Conservation (phyloP, 2,329 filamentous ascomycete species). For the Sporothrix protearum region DNA sequence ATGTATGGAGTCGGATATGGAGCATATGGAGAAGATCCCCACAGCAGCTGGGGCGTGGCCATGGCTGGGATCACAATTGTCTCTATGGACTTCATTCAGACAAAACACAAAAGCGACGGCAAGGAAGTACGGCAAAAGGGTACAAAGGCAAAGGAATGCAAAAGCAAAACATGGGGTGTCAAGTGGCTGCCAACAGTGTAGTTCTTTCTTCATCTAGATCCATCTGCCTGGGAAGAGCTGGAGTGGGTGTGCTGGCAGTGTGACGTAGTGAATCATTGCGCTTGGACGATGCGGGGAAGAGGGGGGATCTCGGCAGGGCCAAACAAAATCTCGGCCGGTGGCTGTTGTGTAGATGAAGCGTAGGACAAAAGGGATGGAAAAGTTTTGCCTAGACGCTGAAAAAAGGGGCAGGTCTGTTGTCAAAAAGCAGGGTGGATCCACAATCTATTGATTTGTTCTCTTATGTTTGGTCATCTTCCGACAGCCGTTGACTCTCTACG, state of each 20-base stretch:
- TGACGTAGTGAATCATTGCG: background rate
- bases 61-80: background rate
- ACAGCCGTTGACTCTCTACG: too few relatives aligned
- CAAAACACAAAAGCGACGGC: background rate
- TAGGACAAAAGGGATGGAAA: background rate
- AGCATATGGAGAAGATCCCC: background rate
- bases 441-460: too few relatives aligned
- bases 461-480: too few relatives aligned
- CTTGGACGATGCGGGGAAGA: background rate
- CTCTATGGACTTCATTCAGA: background rate
- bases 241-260: background rate
- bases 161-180: background rate
- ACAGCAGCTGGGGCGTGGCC: background rate
- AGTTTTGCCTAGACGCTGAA: too few relatives aligned
- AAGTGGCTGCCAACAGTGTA: background rate
- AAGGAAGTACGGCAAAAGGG: background rate
- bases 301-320: background rate
- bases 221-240: too few relatives aligned
- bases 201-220: too few relatives aligned
- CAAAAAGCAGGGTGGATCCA: too few relatives aligned
- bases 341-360: background rate
- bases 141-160: background rate
- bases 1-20: background rate
- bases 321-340: background rate
- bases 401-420: too few relatives aligned